Base-by-base conservation (phyloP, 768 basidiomycete species). In the Lactarius indigo region DNA sequence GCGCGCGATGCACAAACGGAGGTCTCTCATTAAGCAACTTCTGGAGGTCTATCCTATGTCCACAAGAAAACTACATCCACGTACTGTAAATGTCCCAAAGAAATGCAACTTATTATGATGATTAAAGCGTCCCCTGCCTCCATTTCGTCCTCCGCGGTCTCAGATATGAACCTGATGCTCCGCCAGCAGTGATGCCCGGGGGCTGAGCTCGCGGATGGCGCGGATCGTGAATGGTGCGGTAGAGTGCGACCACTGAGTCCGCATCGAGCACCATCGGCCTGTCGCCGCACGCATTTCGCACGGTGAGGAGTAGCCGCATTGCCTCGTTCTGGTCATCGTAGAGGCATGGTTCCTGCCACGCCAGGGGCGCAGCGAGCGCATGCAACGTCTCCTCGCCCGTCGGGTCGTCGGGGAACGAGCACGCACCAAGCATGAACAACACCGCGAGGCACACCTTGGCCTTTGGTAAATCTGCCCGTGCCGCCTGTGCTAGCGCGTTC, bases 351-450 rank as follows among this genome's bases (percentile, higher is more conserved):
- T 59, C 64, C 0, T 18, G 1, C 64, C 64, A 68, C 20, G 20
- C 20, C 23, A 66, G 31, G 15, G 65, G 61, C 1, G 61, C 15
- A 17, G 61, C 57, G 12, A 66, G 65, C 23, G 61, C 56, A 2
- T 12, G 47, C 31, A 66, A 39, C 23, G 61, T 52, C 37, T 63
- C 61, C 39, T 42, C 12, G 8, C 57, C 61, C 18, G 50, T 31
- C 7, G 23, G 23, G 39, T 63, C 23, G 30, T n/a, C 42, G 18
- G 65, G 61, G 31, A 66, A 61, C 17, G 50, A 15, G 26, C 65
- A 66, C 7, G 65, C 61, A 20, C 61, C 65, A 15, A 62, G 23
- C 65, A 66, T 66, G 61, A 66, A 66, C 31, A 66, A 9, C 31
- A 59, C 57, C 5, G 61, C 65, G 47, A 66, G 57, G 50, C 65